Base-by-base conservation (phyloP, 805 yeast species). In the Saccharomyces eubayanus region DNA sequence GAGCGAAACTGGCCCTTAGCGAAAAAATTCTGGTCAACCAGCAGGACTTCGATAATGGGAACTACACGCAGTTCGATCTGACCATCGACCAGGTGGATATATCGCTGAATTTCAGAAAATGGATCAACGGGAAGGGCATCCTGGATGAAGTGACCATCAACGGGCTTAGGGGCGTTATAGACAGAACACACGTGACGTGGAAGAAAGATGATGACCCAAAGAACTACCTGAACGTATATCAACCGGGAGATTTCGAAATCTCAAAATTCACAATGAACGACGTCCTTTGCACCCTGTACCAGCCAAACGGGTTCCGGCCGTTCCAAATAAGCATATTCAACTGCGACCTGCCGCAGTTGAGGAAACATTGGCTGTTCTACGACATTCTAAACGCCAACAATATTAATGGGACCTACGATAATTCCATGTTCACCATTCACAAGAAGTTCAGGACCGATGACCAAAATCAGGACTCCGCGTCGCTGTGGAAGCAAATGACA, bases 291-390 rank as follows among this genome's bases (percentile, higher is more conserved):
- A 87, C 92, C 2, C 72, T 94, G 57, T 76, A 78, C 55, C 97
- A 91, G 68, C 98, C 98, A 0, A 75, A 74, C 50, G 85, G 79
- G 3, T 87, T 89, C 68, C 77, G 95, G 55, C 91, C 94, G 0
- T 88, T 94, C 66, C 83, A 87, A 58, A 87, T 94, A 36, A 87
- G 96, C 57, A 78, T 94, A n/a, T 91, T 86, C 71, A 85, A 83
- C 64, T 87, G 96, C 66, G 95, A 89, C 55, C 67, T 91, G 46
- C 85, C 91, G 1, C 75, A 79, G 51, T 74, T 94, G 54, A 76
- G 99, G 53, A 89, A 90, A 67, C 96, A 94, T 68, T 94, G 99
- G 98, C 74, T 94, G 29, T 86, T 89, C 64, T 86, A 86, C 68
- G 99, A 94, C 66, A 73, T 92, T 47, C 70, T 94, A 55, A 88